Evolutionary conservation across 2,329 filamentous ascomycete genomes (phyloP).

Genomic region (Aspergillus vadensis): DNA sequence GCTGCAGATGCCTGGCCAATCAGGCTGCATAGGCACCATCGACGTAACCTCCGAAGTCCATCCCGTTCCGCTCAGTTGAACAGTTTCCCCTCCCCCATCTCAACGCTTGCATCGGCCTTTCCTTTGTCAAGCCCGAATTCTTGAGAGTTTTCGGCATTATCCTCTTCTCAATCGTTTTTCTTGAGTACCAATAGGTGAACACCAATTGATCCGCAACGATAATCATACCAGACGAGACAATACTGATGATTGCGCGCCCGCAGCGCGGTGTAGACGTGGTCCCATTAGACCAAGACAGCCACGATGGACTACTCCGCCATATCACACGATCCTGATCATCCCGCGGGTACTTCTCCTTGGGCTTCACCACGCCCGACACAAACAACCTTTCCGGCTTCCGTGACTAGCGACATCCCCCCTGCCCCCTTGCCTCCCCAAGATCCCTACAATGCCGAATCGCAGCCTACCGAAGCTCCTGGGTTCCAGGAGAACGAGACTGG

Average conservation of each 20-base stretch:
- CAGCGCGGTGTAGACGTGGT: slow-evolving; percentile 24
- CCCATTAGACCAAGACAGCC: slow-evolving; percentile 16
- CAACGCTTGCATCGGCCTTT: slow-evolving; percentile 3
- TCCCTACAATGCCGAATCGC: slow-evolving; percentile 30
- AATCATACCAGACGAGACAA: background rate
- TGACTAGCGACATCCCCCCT: slow-evolving; percentile 42
- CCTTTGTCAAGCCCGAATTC: slow-evolving; percentile 2
- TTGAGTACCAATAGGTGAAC: slow-evolving; percentile 22
- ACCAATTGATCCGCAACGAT: background rate
- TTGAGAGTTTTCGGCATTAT: background rate
- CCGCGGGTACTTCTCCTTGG: slow-evolving; percentile 65
- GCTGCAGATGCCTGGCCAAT: slow-evolving; percentile 23
- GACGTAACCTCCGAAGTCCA: slow-evolving; percentile 23
- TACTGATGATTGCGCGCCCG: slow-evolving; percentile 16
- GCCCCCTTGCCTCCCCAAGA: slow-evolving; percentile 44
- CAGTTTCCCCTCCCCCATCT: slow-evolving; percentile 4
- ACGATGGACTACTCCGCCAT: slow-evolving; percentile 68
- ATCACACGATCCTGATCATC: slow-evolving; percentile 60
- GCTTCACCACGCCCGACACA: slow-evolving; percentile 58
- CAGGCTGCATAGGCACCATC: slow-evolving; percentile 21
- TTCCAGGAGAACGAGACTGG: slow-evolving; percentile 26
- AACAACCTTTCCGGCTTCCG: slow-evolving; percentile 38
- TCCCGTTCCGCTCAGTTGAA: slow-evolving; percentile 4
- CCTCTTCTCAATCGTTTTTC: slow-evolving; percentile 8
- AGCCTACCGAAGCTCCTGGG: slow-evolving; percentile 21